Conservation (phyloP, 1,139 yeast species). For the Suhomyces choctaworum region DNA sequence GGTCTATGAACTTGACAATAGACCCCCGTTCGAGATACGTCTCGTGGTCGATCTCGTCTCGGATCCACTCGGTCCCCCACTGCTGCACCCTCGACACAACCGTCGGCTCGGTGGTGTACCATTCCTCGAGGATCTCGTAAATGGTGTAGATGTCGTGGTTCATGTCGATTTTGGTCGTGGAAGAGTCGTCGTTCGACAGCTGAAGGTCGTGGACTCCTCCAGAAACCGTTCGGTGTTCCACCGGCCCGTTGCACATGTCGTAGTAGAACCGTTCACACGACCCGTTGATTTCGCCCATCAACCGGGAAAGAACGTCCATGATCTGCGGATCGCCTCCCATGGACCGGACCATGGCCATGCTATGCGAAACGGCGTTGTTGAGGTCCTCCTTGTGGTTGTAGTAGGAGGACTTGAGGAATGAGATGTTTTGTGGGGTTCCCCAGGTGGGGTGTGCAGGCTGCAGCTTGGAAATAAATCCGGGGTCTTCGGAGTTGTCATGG, state of each 20-base stretch:
- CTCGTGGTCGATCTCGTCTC: slow-evolving; percentile 20
- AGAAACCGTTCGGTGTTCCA: background rate
- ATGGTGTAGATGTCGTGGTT: slow-evolving; percentile 20
- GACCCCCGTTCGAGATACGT: slow-evolving; percentile 17
- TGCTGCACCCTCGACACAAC: slow-evolving; percentile 15
- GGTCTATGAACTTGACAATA: slow-evolving; percentile 15
- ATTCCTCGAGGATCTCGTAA: slow-evolving; percentile 19
- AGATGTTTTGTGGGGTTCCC: slow-evolving; percentile 4
- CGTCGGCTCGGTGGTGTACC: slow-evolving; percentile 17
- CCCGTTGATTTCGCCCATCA: slow-evolving; percentile 11
- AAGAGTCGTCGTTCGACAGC: background rate
- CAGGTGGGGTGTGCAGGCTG: too few relatives aligned
- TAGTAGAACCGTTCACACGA: slow-evolving; percentile 11
- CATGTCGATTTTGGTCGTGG: slow-evolving; percentile 14
- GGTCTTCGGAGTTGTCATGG: background rate
- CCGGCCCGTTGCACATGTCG: slow-evolving; percentile 10
- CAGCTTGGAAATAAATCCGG: background rate
- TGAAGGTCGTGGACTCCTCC: background rate
- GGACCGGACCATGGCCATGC: slow-evolving; percentile 7
- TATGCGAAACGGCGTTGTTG: slow-evolving; percentile 9
- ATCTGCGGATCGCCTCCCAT: slow-evolving; percentile 7
- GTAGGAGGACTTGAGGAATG: slow-evolving; percentile 11
- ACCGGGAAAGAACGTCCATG: slow-evolving; percentile 12
- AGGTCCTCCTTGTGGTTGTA: slow-evolving; percentile 12
- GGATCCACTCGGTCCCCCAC: slow-evolving; percentile 20